Evolutionary conservation across 176 grass and related monocot genomes (phyloP), one percentile per base, ranked within the genome.

Genomic region (Raddia distichophylla): DNA sequence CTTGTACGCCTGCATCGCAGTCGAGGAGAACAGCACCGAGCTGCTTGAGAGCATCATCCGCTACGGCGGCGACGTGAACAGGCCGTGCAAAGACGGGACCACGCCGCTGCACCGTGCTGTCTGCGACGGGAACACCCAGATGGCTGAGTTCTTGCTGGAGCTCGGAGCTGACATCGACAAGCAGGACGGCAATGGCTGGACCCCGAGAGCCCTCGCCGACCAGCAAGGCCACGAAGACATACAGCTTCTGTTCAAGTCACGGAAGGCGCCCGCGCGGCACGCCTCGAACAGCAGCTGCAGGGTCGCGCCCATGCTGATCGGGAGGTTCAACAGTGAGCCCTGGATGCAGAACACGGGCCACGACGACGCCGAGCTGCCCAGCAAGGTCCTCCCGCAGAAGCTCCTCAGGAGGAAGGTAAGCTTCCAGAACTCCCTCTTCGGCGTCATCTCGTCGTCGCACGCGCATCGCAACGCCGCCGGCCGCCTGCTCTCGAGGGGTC

Each of bases 371-470:
- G 73, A 75, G 20, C 43, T 48, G 27, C 60, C 33, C 10, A 79
- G 55, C 33, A 67, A 78, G 73, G 79, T 67, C 74, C 67, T 73
- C 42, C 79, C 76, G 18, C 76, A 73, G 27, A 83, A 83, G 62
- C 80, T 77, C 44, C 46, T 8, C 34, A 69, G 14, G 43, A 88
- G 73, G 79, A 89, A 64, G 74, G 72, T 84, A 49, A 93, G 82
- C 72, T 99, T 99, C 27, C 90, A 95, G n/a, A 93, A 99, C 80
- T 95, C 96, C 46, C 69, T 99, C 14, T 95, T 99, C 48, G 91
- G 91, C 18, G 56, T 90, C 44, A 83, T 95, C 64, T 93, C 93
- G 20, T 91, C 86, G 7, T 84, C 89, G 57, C 57, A 87, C 22
- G n/a, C 49, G 7, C 70, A 68, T 34, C 80, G 58, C 59, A 75